phyloP scores from a whole-genome alignment of 441 rosid species.

The Erodium moschatum region DNA sequence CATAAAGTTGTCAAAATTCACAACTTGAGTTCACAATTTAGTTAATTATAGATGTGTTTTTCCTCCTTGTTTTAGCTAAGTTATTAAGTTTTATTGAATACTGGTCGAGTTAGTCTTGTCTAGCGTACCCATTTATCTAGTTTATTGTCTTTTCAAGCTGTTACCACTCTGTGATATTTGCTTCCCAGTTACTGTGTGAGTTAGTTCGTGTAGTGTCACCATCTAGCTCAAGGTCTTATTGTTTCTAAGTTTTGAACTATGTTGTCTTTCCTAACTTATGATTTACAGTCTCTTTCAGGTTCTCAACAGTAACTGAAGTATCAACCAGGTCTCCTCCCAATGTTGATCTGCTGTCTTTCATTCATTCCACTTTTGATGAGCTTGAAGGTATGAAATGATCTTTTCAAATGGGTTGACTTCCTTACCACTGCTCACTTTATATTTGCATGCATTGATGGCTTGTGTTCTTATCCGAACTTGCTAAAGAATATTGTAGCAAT shows the following conservation, averaged over 20 bases:
- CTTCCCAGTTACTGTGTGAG: background rate
- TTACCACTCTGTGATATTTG: background rate
- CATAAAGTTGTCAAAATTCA: background rate
- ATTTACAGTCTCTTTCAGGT: slow-evolving; percentile 51
- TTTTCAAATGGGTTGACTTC: slow-evolving; percentile 2
- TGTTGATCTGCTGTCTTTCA: slow-evolving; percentile 38
- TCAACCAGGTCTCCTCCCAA: slow-evolving; percentile 28
- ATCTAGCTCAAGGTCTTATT: background rate
- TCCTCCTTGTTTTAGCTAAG: background rate
- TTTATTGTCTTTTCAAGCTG: too few species aligned
- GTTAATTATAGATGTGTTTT: background rate
- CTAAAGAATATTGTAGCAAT: background rate
- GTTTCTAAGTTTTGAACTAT: background rate
- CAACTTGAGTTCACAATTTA: background rate
- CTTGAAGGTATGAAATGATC: slow-evolving; percentile 38
- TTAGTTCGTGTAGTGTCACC: background rate
- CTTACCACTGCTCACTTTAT: background rate
- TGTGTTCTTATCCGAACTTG: background rate
- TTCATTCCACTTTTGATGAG: slow-evolving; percentile 38
- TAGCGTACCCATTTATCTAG: too few species aligned
- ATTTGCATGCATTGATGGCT: background rate
- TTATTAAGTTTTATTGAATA: background rate
- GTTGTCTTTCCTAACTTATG: slow-evolving; percentile 33
- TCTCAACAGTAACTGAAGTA: slow-evolving; percentile 40
- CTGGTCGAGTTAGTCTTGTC: too few species aligned